Evolutionary conservation across 2,329 filamentous ascomycete species (phyloP).

Genomic region (Scleromitrula shiraiana): DNA sequence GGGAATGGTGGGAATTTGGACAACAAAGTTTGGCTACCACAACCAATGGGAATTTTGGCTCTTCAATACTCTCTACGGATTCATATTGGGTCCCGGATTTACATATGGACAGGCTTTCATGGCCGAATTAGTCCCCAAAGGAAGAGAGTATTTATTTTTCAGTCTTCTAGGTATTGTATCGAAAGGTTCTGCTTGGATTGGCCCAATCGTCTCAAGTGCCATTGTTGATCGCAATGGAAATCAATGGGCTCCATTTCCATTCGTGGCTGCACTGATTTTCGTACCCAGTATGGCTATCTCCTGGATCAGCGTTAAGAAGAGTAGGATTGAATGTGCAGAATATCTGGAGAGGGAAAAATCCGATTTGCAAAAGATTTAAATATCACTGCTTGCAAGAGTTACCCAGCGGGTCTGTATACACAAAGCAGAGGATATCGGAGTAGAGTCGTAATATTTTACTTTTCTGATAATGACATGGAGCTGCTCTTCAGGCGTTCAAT

Average conservation of each 20-base stretch:
- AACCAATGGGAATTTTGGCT: conserved; percentile 29
- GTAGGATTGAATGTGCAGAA: conserved; percentile 24
- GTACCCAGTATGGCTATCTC: conserved; percentile 27
- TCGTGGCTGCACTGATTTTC: conserved; percentile 24
- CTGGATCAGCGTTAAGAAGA: conserved; percentile 27
- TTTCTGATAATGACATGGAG: too few relatives aligned
- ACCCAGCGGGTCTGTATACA: too few relatives aligned
- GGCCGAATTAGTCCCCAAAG: conserved; percentile 26
- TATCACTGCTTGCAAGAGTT: too few relatives aligned
- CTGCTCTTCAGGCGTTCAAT: too few relatives aligned
- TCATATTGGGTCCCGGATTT: conserved; percentile 24
- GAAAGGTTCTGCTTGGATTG: conserved; percentile 28
- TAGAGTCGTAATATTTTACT: too few relatives aligned
- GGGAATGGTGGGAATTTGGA: conserved; percentile 29
- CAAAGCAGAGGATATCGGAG: not conserved
- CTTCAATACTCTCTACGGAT: conserved; percentile 24
- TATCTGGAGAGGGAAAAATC: conserved; percentile 23
- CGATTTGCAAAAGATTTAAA: conserved; percentile 21
- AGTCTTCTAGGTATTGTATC: conserved; percentile 28
- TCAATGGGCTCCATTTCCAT: conserved; percentile 26
- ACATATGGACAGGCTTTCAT: conserved; percentile 29
- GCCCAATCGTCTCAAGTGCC: conserved; percentile 26
- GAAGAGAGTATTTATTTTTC: conserved; percentile 29
- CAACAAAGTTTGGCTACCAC: conserved; percentile 24
- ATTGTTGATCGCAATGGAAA: conserved; percentile 26